A percentile compares a stretch with the other conserved stretches of the same genome.
Evolutionary conservation across 345 rosid genomes (phyloP).

Genomic region (Firmiana major): DNA sequence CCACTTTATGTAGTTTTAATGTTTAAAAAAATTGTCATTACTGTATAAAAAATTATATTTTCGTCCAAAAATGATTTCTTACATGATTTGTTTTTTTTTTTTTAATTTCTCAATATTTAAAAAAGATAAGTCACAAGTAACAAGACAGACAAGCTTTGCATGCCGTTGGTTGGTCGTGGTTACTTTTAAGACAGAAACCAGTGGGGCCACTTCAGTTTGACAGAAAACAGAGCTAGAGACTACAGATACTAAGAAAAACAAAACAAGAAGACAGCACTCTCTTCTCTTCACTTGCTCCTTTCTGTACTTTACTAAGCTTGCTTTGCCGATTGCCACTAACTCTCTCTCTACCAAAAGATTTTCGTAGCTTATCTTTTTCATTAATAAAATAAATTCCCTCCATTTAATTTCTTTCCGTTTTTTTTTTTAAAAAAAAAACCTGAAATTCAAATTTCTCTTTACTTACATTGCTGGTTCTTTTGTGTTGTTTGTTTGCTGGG

Average conservation of each 20-base stretch:
- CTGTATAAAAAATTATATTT: too few species aligned
- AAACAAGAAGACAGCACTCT: background rate
- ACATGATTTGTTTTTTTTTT: too few species aligned
- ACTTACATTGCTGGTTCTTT: background rate
- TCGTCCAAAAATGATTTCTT: too few species aligned
- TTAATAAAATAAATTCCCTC: background rate
- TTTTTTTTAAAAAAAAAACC: background rate
- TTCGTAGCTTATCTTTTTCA: background rate
- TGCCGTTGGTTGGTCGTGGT: conserved; percentile 7
- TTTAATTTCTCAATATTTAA: background rate
- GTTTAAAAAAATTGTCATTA: background rate
- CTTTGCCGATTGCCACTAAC: background rate
- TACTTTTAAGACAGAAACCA: background rate
- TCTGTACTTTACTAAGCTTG: background rate
- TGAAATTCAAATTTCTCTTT: background rate
- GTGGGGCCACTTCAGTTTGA: background rate
- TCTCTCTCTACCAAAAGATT: background rate
- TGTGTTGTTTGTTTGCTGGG: conserved; percentile 7
- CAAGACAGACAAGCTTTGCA: background rate
- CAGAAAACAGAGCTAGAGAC: background rate
- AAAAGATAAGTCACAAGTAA: background rate
- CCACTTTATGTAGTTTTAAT: background rate
- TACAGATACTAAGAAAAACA: background rate
- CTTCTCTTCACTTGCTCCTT: background rate
- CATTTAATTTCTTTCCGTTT: background rate